Percentiles rank a stretch among this genome's conserved stretches.
These are phyloP conservation scores for Sporothrix brasiliensis DNA, from an alignment of 2,329 filamentous ascomycete species.

Conservation along the genomic window DNA sequence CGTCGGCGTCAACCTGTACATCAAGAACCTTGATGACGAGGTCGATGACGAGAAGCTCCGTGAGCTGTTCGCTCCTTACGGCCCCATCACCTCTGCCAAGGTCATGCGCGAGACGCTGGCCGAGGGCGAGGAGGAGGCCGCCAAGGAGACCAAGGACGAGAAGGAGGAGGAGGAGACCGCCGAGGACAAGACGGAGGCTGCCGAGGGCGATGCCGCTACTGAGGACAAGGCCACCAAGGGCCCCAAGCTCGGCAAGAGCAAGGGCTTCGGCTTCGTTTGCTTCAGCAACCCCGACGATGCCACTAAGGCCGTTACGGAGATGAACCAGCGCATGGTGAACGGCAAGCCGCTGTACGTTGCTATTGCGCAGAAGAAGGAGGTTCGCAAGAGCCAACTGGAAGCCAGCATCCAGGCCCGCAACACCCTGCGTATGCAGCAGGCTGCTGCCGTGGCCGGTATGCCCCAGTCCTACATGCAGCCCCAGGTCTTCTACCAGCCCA, in stretches of 20 bases:
- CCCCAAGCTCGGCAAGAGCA: constrained; percentile 91
- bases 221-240: constrained; percentile 66
- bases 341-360: constrained; percentile 97
- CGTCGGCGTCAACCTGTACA: constrained; percentile 98
- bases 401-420: constrained; percentile 99
- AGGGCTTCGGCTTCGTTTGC: constrained; percentile 99
- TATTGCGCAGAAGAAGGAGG: constrained; percentile 98
- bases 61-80: constrained; percentile 86
- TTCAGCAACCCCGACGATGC: constrained; percentile 99
- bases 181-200: constrained; percentile 22
- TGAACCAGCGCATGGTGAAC: constrained; percentile 99
- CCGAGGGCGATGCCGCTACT: constrained; percentile 36
- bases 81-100: constrained; percentile 97
- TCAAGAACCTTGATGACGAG: constrained; percentile 98
- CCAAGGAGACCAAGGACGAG: constrained; percentile 75
- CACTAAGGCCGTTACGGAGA: constrained; percentile 97
- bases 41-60: constrained; percentile 98
- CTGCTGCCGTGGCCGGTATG: constrained; percentile 86
- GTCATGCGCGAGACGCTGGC: constrained; percentile 86
- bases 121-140: constrained; percentile 61
- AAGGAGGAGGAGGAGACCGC: constrained; percentile 80
- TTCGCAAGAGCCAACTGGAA: constrained; percentile 98
- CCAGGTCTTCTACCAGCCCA: constrained; percentile 88
- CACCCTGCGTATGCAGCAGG: constrained; percentile 97
- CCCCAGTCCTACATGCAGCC: constrained; percentile 85